Base-by-base conservation (phyloP, 148 eudicot genomes). In the Polygonum maritimum region DNA sequence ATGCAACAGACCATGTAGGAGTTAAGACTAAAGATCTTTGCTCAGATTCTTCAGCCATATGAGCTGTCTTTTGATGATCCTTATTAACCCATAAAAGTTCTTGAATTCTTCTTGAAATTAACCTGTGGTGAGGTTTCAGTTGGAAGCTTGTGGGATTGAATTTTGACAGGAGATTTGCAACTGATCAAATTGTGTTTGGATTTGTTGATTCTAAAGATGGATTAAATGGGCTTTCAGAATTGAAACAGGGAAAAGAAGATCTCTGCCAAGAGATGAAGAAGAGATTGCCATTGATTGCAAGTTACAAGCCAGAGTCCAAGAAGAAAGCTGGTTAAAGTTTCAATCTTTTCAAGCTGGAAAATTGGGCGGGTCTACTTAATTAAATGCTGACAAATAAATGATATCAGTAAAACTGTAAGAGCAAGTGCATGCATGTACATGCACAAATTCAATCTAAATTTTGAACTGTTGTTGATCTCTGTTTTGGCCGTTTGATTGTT, bases 1-100 rank as follows among this genome's bases (percentile, higher is more conserved):
- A 80, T 76, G 94, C 97, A 80, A 92, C 90, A 71, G 97, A 92
- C 96, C 99, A 95, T 77, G 94, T 95, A 75, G 97, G 99, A 41
- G 97, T 95, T 75, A 95, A 86, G 44, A 91, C 96, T 87, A 95
- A 76, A 40, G 96, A 90, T 77, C 97, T 67, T 79, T 90, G 96
- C 65, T 80, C 80, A 5, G 57, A 57, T 75, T 80, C 75, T 13
- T 84, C 93, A 12, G 48, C 86, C 96, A 86, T 93, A 77, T 73
- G 33, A 62, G 11, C 39, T 62, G 4, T 41, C 15, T 35, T 33
- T 67, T 5, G 3, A 9, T 22, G 11, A 0, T 57, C 63, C 63
- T 57, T 7, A 57, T 21, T 22, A 57, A 21, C 63, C 63, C 63
- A 57, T 57, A 51, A 51, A 16, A 51, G 1, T 63, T 63, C 39